Evolutionary conservation across 257 asterid genomes (phyloP).

Genomic region (Primulina tabacum): DNA sequence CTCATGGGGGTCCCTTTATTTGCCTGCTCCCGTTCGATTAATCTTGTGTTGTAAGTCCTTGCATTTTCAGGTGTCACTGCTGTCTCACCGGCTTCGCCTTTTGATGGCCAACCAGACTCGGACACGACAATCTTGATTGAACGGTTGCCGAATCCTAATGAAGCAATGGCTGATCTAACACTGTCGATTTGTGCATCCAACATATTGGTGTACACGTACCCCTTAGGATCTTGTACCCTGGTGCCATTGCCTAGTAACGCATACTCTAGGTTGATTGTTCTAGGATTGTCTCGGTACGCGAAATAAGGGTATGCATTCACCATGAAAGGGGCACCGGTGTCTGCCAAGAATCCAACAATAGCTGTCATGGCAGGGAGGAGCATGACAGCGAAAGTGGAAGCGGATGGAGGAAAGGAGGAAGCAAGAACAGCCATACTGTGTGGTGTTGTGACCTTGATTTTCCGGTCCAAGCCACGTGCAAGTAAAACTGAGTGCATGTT

Average conservation of each 20-base stretch:
- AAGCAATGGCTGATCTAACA: slow-evolving; percentile 40
- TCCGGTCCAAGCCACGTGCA: slow-evolving; percentile 47
- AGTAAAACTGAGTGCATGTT: slow-evolving; percentile 42
- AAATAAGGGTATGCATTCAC: slow-evolving; percentile 69
- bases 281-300: slow-evolving; percentile 52
- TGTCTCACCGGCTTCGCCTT: slow-evolving; percentile 45
- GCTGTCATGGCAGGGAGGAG: slow-evolving; percentile 51
- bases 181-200: slow-evolving; percentile 69
- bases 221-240: slow-evolving; percentile 47
- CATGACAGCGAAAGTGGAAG: slow-evolving; percentile 51
- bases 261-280: slow-evolving; percentile 36
- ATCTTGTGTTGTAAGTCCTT: slow-evolving; percentile 37
- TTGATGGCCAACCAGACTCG: slow-evolving; percentile 75
- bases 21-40: slow-evolving; percentile 38
- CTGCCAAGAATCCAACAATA: slow-evolving; percentile 48
- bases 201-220: slow-evolving; percentile 47
- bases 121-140: slow-evolving; percentile 44
- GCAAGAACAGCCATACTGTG: slow-evolving; percentile 71
- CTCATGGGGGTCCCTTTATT: slow-evolving; percentile 58
- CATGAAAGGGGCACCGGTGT: slow-evolving; percentile 35
- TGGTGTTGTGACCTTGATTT: slow-evolving; percentile 60
- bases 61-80: slow-evolving; percentile 57
- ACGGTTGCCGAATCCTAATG: slow-evolving; percentile 42
- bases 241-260: slow-evolving; percentile 45
- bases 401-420: slow-evolving; percentile 64